Evolutionary conservation across 2,329 filamentous ascomycete genomes (phyloP).

Genomic region (Botrytis elliptica): DNA sequence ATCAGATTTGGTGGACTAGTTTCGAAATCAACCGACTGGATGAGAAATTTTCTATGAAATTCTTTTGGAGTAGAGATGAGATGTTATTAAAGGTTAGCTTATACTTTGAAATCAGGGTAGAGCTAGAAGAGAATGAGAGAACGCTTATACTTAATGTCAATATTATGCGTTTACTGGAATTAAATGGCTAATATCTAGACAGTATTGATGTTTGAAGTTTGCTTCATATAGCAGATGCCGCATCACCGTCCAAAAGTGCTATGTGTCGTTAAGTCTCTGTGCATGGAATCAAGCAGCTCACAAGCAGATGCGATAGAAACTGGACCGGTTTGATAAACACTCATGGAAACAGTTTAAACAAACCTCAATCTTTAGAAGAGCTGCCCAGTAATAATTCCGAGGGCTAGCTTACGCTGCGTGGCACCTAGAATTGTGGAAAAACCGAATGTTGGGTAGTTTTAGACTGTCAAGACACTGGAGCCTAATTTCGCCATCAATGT

Average conservation of each 20-base stretch:
- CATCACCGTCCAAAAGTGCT: neutral
- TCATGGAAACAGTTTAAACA: neutral
- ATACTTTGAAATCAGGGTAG: fast-evolving
- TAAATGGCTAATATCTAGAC: neutral
- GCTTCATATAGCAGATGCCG: fast-evolving
- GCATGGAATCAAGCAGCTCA: neutral
- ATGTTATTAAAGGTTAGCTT: fast-evolving
- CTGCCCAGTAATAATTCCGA: neutral
- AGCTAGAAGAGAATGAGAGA: neutral
- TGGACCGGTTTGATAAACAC: neutral
- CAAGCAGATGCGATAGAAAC: neutral
- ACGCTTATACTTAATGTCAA: neutral
- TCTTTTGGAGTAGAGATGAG: neutral
- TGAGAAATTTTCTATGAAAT: neutral
- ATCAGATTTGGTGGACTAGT: too few species aligned
- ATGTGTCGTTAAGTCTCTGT: neutral
- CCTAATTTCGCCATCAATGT: neutral
- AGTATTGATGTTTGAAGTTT: neutral
- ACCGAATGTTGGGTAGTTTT: too few species aligned
- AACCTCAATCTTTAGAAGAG: neutral
- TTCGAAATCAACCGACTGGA: neutral
- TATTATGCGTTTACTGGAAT: neutral
- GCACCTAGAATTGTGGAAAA: fast-evolving
- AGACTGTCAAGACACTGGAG: neutral
- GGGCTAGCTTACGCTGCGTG: neutral